These are phyloP conservation scores for Penicillium expansum DNA, from an alignment of 2,329 filamentous ascomycete genomes.

Conservation along the genomic window DNA sequence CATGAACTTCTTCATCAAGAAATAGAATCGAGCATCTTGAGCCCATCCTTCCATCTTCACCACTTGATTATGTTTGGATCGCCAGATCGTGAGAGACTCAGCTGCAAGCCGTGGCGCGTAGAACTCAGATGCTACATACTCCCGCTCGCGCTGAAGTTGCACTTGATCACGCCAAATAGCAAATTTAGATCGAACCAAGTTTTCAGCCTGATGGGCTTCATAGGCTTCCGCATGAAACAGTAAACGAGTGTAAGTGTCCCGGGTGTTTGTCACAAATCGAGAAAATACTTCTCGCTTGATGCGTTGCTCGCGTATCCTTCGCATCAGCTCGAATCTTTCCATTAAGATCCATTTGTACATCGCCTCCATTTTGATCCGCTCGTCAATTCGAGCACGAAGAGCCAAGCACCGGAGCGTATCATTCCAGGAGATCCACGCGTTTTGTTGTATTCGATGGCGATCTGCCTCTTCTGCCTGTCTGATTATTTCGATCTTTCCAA, in stretches of 20 bases:
- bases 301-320: conserved; percentile 40
- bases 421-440: conserved; percentile 62
- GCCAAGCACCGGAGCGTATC: conserved; percentile 56
- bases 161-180: conserved; percentile 39
- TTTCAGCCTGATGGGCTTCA: conserved; percentile 32
- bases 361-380: conserved; percentile 54
- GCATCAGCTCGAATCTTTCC: conserved; percentile 43
- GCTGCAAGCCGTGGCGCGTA: conserved; percentile 43
- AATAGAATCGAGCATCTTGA: conserved; percentile 56
- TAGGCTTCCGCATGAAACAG: conserved; percentile 39
- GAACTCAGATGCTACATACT: conserved; percentile 44
- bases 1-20: conserved; percentile 50
- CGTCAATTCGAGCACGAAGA: conserved; percentile 53
- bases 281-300: conserved; percentile 41
- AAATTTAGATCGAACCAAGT: conserved; percentile 37
- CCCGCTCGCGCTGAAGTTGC: conserved; percentile 40
- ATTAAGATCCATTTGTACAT: conserved; percentile 63
- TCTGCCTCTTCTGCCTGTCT: conserved; percentile 52
- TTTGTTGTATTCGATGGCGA: conserved; percentile 53
- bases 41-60: conserved; percentile 53
- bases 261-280: conserved; percentile 41
- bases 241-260: conserved; percentile 37
- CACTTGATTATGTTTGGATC: conserved; percentile 40
- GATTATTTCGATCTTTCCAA: conserved; percentile 43
- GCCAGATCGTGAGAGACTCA: conserved; percentile 43